These are phyloP conservation scores for Leccinellum rugosiceps DNA, from an alignment of 768 basidiomycete species.

Conservation along the genomic window DNA sequence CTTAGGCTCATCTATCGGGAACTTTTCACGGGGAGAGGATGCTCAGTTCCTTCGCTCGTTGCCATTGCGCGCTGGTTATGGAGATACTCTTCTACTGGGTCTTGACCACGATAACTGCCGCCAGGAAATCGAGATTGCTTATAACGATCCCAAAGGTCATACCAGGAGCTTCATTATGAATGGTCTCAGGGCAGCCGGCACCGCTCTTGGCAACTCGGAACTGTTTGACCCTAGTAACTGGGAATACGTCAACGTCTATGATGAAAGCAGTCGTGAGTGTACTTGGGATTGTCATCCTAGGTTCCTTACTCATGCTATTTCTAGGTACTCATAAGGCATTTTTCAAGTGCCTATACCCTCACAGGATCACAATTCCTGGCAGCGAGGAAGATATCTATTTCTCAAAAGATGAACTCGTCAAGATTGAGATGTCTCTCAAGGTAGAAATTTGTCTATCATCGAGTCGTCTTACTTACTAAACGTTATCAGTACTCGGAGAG, in stretches of 20 bases:
- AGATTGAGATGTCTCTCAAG: slow-evolving; percentile 88
- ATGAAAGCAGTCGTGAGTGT: slow-evolving; percentile 49
- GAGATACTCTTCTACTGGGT: slow-evolving; percentile 88
- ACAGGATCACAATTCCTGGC: slow-evolving; percentile 52
- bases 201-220: slow-evolving; percentile 60
- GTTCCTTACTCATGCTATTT: neutral
- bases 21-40: slow-evolving; percentile 73
- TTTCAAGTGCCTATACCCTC: slow-evolving; percentile 62
- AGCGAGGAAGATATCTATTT: slow-evolving; percentile 49
- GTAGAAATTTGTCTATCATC: slow-evolving; percentile 37
- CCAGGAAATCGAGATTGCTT: slow-evolving; percentile 75
- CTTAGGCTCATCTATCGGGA: slow-evolving; percentile 89
- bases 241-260: slow-evolving; percentile 65
- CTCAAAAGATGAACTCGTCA: slow-evolving; percentile 68
- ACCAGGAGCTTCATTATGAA: slow-evolving; percentile 85
- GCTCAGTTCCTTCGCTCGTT: slow-evolving; percentile 72
- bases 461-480: neutral
- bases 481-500: slow-evolving; percentile 66
- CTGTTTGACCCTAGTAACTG: slow-evolving; percentile 67
- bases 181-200: slow-evolving; percentile 68
- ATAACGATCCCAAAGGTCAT: slow-evolving; percentile 76
- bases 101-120: slow-evolving; percentile 80
- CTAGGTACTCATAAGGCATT: slow-evolving; percentile 83
- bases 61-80: slow-evolving; percentile 68
- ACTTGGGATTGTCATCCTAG: neutral